These are phyloP conservation scores for Lactuca saligna DNA, from an alignment of 129 eudicot species.

Conservation along the genomic window DNA sequence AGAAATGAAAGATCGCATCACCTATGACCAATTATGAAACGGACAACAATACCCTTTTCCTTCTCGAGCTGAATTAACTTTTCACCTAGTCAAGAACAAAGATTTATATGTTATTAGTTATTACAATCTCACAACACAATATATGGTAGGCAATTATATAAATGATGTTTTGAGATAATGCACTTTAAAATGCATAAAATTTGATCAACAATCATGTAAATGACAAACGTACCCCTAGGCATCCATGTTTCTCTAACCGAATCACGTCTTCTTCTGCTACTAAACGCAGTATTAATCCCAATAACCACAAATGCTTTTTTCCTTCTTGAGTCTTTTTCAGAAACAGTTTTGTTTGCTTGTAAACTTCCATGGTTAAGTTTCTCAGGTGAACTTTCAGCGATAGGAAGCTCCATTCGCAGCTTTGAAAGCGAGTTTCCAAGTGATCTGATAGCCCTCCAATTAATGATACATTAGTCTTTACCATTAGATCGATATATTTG, in stretches of 20 bases:
- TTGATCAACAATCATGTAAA: conserved; percentile 10
- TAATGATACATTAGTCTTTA: conserved; percentile 16
- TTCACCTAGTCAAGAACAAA: conserved; percentile 42
- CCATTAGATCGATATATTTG: conserved; percentile 8
- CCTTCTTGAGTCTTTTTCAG: conserved; percentile 19
- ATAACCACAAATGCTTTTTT: conserved; percentile 61
- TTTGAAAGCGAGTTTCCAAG: conserved; percentile 46
- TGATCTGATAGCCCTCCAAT: conserved; percentile 35
- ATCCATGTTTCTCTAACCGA: conserved; percentile 75
- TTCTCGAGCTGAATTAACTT: conserved; percentile 47
- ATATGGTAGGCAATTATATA: conserved; percentile 6
- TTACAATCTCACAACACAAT: conserved; percentile 2
- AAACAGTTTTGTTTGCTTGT: conserved; percentile 25
- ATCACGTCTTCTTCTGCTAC: conserved; percentile 76
- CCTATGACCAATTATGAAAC: conserved; percentile 83
- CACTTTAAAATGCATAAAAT: not conserved
- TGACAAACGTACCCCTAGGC: conserved; percentile 49
- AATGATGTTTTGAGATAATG: conserved; percentile 7
- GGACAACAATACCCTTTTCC: conserved; percentile 71
- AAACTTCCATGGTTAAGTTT: conserved; percentile 21
- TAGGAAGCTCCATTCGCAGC: conserved; percentile 53
- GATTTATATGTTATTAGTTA: conserved; percentile 12
- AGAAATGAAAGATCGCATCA: conserved; percentile 12
- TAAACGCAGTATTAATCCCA: conserved; percentile 75
- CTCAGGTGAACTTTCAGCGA: conserved; percentile 24